Conservation (phyloP, 73 alveolate genomes). For the Uronychia setigera region DNA sequence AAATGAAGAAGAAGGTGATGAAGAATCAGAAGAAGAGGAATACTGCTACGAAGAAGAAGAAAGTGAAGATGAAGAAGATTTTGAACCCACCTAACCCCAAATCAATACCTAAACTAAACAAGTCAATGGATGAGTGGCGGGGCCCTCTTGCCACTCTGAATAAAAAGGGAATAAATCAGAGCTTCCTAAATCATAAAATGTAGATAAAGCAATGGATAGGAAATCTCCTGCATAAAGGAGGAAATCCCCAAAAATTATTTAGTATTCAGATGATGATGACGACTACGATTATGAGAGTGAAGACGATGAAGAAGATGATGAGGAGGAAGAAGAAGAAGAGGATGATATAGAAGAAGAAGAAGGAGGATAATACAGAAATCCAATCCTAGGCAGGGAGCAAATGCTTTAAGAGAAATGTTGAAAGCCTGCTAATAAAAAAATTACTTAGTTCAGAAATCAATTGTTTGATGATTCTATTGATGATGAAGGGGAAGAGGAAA, state of each 20-base stretch:
- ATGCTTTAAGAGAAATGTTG: background rate
- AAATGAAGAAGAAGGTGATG: background rate
- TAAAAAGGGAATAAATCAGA: too few relatives aligned
- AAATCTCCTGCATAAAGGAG: too few relatives aligned
- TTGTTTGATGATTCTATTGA: background rate
- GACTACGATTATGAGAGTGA: too few relatives aligned
- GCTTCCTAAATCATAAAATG: too few relatives aligned
- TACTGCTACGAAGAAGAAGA: background rate
- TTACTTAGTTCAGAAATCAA: background rate
- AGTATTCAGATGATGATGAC: too few relatives aligned
- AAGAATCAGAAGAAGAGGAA: background rate
- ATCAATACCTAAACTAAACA: too few relatives aligned
- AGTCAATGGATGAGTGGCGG: too few relatives aligned
- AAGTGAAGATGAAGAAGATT: background rate
- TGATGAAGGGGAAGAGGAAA: background rate
- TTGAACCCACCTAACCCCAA: too few relatives aligned
- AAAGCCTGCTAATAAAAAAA: background rate
- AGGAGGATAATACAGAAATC: background rate
- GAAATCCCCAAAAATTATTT: background rate
- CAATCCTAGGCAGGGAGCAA: slow-evolving; percentile 2
- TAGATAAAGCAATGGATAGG: too few relatives aligned
- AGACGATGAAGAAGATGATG: background rate
- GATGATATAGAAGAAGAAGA: background rate
- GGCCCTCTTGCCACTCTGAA: too few relatives aligned
- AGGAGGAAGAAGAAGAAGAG: background rate